These are phyloP conservation scores for Thermochaetoides dissita DNA, from an alignment of 2,329 filamentous ascomycete genomes.

Conservation along the genomic window DNA sequence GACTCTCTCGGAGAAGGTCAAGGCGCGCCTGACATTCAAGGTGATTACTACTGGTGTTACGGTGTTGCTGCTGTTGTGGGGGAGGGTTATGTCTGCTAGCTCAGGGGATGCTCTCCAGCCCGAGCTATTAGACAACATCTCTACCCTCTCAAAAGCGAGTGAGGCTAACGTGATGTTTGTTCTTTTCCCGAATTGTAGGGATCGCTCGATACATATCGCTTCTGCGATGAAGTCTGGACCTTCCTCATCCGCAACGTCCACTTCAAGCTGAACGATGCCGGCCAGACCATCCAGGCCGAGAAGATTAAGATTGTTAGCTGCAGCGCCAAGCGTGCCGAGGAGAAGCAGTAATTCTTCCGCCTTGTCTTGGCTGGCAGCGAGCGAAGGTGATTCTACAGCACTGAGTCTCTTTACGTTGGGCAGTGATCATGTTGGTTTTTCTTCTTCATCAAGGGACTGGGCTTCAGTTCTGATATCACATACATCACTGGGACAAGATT, in stretches of 20 bases:
- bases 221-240: slow-evolving; percentile 99
- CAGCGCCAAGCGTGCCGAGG: slow-evolving; percentile 59
- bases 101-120: no score
- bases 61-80: neutral
- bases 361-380: no score
- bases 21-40: slow-evolving; percentile 87
- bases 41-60: slow-evolving; percentile 32
- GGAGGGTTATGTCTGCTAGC: no score
- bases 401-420: no score
- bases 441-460: neutral
- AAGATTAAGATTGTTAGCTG: slow-evolving; percentile 98
- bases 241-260: slow-evolving; percentile 97
- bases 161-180: slow-evolving; percentile 2
- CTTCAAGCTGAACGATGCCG: slow-evolving; percentile 88
- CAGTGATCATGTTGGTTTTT: neutral
- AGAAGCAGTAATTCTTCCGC: slow-evolving; percentile 12
- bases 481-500: neutral
- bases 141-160: neutral
- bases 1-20: slow-evolving; percentile 82
- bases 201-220: slow-evolving; percentile 93
- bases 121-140: no score
- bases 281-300: slow-evolving; percentile 62
- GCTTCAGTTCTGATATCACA: no score
- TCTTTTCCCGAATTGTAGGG: slow-evolving; percentile 35
- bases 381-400: no score